phyloP scores from a whole-genome alignment of 108 stramenopile species.

The Hondaea fermentalgiana region DNA sequence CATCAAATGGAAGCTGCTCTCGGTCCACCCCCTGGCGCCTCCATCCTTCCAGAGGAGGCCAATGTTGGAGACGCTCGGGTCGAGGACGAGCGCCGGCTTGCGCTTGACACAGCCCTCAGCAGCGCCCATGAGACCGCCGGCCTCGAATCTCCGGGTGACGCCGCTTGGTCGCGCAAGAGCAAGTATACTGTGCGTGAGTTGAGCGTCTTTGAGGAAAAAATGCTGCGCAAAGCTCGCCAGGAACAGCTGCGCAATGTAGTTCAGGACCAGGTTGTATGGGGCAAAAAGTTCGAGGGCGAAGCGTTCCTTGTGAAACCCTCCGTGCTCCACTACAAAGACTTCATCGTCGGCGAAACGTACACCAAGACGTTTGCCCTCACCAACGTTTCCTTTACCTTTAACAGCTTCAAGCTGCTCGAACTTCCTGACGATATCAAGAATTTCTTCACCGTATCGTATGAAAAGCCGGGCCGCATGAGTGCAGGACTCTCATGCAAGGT shows the following conservation, averaged over 20 bases:
- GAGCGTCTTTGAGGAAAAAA: neutral
- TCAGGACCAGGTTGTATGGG: constrained; percentile 41
- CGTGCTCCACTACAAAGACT: constrained; percentile 46
- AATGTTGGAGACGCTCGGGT: neutral
- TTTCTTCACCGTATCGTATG: constrained; percentile 47
- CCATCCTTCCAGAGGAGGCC: neutral
- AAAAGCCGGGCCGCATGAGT: constrained; percentile 47
- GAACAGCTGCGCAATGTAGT: neutral
- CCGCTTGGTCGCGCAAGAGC: neutral
- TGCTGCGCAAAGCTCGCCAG: neutral
- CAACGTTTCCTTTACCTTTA: constrained; percentile 51
- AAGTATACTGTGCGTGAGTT: neutral
- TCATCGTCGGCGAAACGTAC: constrained; percentile 40
- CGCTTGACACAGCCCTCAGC: neutral
- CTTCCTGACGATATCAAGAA: constrained; percentile 38
- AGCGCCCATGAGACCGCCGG: neutral
- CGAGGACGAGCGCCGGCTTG: neutral
- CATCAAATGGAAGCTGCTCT: neutral
- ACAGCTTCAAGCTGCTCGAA: constrained; percentile 44
- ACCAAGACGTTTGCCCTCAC: constrained; percentile 31
- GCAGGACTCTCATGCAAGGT: constrained; percentile 46
- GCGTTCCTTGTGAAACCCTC: constrained; percentile 39
- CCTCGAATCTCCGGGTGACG: neutral
- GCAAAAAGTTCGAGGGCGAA: constrained; percentile 30
- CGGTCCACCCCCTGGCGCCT: neutral